Evolutionary conservation across 768 basidiomycete species (phyloP).

Genomic region (Phylloporus sp.): DNA sequence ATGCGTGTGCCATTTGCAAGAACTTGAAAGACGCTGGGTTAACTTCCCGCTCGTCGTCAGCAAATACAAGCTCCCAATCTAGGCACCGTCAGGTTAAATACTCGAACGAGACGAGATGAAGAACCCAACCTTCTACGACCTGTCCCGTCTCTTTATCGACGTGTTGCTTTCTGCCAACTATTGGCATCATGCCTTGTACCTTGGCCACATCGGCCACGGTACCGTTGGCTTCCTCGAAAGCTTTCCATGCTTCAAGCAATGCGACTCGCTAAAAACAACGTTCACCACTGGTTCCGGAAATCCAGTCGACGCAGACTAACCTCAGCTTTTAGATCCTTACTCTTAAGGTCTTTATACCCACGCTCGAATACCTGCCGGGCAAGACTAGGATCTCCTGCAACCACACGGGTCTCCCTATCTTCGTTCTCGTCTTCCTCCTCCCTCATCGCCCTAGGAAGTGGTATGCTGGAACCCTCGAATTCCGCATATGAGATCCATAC

Average conservation of each 20-base stretch:
- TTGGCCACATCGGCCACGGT: slow-evolving; percentile 66
- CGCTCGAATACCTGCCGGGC: slow-evolving; percentile 82
- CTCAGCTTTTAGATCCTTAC: slow-evolving; percentile 79
- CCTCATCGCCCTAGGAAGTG: slow-evolving; percentile 54
- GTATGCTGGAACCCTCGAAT: slow-evolving; percentile 81
- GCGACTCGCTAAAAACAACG: slow-evolving; percentile 66
- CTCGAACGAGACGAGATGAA: neutral
- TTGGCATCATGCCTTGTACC: slow-evolving; percentile 91
- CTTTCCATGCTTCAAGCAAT: slow-evolving; percentile 91
- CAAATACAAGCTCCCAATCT: slow-evolving; percentile 96
- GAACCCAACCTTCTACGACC: slow-evolving; percentile 70
- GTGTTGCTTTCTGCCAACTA: slow-evolving; percentile 77
- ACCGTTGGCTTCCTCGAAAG: slow-evolving; percentile 82
- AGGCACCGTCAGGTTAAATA: slow-evolving; percentile 2
- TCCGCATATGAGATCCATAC: slow-evolving; percentile 95
- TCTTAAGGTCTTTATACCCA: slow-evolving; percentile 83
- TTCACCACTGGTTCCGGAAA: slow-evolving; percentile 1
- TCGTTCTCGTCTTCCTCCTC: slow-evolving; percentile 68
- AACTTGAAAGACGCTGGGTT: slow-evolving; percentile 95
- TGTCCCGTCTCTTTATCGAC: slow-evolving; percentile 83
- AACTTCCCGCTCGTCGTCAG: slow-evolving; percentile 91
- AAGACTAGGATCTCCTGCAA: slow-evolving; percentile 60
- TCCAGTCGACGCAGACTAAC: slow-evolving; percentile 38
- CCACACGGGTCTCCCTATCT: slow-evolving; percentile 47
- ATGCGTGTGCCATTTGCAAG: slow-evolving; percentile 90